Conservation (phyloP, 2,329 filamentous ascomycete genomes). For the Fusarium camptoceras region DNA sequence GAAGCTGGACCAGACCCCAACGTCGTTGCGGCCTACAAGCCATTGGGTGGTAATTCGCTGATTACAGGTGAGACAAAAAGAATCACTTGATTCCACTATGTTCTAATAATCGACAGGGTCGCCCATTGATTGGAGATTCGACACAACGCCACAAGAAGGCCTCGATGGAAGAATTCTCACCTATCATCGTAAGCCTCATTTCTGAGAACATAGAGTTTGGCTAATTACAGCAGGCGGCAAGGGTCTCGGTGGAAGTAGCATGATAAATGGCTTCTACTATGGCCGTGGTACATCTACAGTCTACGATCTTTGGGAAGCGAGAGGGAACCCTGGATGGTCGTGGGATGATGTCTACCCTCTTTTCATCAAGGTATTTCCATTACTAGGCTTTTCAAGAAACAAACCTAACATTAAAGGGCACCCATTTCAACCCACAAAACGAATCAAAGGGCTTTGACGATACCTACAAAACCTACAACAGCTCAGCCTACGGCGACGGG, state of each 20-base stretch:
- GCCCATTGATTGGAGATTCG: slow-evolving; percentile 11
- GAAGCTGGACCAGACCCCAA: slow-evolving; percentile 22
- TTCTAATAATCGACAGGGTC: neutral
- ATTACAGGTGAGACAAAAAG: neutral
- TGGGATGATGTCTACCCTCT: slow-evolving; percentile 16
- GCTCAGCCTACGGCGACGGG: slow-evolving; percentile 2
- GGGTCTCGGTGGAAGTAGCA: slow-evolving; percentile 14
- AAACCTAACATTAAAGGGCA: neutral
- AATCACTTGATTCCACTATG: fast-evolving
- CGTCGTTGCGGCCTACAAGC: slow-evolving; percentile 6
- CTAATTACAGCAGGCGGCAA: neutral
- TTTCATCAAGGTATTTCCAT: neutral
- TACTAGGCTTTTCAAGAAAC: fast-evolving
- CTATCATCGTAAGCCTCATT: slow-evolving; percentile 1
- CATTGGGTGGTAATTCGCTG: slow-evolving; percentile 2
- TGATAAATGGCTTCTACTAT: slow-evolving; percentile 24
- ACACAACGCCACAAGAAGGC: slow-evolving; percentile 3
- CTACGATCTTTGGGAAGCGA: slow-evolving; percentile 16
- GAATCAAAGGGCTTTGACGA: slow-evolving; percentile 5
- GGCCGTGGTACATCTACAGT: slow-evolving; percentile 16
- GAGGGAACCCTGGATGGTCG: slow-evolving; percentile 17
- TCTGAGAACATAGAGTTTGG: fast-evolving
- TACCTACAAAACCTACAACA: slow-evolving; percentile 11
- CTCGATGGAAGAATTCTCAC: slow-evolving; percentile 13
- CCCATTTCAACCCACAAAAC: slow-evolving; percentile 14